Evolutionary conservation across 805 yeast genomes (phyloP).

Genomic region (Millerago galiae): DNA sequence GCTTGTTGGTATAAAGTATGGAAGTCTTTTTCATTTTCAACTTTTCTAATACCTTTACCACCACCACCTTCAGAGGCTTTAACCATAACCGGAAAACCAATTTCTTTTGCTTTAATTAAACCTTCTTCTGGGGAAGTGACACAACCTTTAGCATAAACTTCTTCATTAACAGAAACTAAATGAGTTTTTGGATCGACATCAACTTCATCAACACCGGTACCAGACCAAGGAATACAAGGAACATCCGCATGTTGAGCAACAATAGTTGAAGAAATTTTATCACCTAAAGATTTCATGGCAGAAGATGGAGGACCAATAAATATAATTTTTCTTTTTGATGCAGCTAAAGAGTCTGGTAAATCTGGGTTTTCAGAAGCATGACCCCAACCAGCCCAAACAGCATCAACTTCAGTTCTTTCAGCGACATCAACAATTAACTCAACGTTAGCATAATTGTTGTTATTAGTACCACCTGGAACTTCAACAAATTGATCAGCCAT

Average conservation of each 20-base stretch:
- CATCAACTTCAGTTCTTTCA: constrained; percentile 93
- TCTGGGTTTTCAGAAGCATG: constrained; percentile 98
- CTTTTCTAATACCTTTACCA: constrained; percentile 99
- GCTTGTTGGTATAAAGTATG: constrained; percentile 81
- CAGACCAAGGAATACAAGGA: constrained; percentile 99
- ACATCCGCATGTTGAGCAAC: constrained; percentile 98
- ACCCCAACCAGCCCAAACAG: constrained; percentile 99
- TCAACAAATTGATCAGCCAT: constrained; percentile 99
- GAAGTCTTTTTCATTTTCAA: constrained; percentile 77
- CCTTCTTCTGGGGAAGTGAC: constrained; percentile 85
- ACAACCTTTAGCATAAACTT: constrained; percentile 83
- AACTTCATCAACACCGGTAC: constrained; percentile 91
- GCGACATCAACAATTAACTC: constrained; percentile 96
- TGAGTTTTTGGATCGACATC: constrained; percentile 58
- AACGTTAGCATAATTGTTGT: constrained; percentile 97
- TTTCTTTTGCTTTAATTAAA: constrained; percentile 69
- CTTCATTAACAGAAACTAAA: constrained; percentile 84
- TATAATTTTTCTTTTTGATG: constrained; percentile 82
- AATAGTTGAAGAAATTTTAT: constrained; percentile 93
- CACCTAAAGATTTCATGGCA: constrained; percentile 99
- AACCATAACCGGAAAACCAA: constrained; percentile 98
- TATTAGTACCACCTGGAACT: constrained; percentile 99
- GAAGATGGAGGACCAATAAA: constrained; percentile 99
- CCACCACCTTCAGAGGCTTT: constrained; percentile 99
- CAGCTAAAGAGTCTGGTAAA: constrained; percentile 89